Percentiles rank a stretch among this genome's conserved stretches.
These are phyloP conservation scores for Parietaria judaica DNA, from an alignment of 306 rosid species.

Conservation along the genomic window DNA sequence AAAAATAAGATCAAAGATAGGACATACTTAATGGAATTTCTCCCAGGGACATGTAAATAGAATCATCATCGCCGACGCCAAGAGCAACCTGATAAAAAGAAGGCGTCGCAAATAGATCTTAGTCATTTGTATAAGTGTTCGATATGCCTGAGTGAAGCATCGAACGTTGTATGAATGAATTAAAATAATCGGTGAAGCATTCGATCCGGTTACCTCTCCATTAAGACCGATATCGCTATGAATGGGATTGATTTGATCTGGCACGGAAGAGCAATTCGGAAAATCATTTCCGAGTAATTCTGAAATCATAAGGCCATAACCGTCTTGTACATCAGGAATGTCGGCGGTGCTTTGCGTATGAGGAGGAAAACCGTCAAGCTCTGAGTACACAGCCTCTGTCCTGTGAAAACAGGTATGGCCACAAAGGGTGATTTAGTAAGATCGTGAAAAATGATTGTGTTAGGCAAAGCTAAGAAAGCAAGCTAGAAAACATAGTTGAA, in stretches of 20 bases:
- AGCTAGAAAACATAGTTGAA: too few relatives aligned
- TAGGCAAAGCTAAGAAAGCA: constrained; percentile 2
- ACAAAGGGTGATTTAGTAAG: neutral
- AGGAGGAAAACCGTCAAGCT: constrained; percentile 63
- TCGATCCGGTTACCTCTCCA: constrained; percentile 52
- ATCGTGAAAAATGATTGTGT: constrained; percentile 16
- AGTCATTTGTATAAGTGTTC: neutral
- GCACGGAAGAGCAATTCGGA: constrained; percentile 67
- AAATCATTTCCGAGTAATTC: constrained; percentile 78
- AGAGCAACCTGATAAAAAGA: constrained; percentile 49
- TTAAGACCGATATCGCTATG: constrained; percentile 63
- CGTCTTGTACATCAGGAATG: constrained; percentile 77
- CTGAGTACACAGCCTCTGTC: constrained; percentile 54
- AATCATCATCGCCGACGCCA: constrained; percentile 73
- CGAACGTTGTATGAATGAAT: neutral
- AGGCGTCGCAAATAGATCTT: neutral
- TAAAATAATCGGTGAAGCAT: constrained; percentile 16
- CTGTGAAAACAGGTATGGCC: constrained; percentile 34
- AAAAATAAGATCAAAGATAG: constrained; percentile 42
- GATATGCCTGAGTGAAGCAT: too few relatives aligned
- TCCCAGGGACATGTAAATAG: constrained; percentile 92
- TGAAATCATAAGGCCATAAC: constrained; percentile 88
- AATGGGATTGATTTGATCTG: constrained; percentile 57
- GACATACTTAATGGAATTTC: constrained; percentile 92
- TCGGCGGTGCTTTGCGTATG: constrained; percentile 53